Conservation (phyloP, 768 basidiomycete genomes). For the Serendipita sp. region DNA sequence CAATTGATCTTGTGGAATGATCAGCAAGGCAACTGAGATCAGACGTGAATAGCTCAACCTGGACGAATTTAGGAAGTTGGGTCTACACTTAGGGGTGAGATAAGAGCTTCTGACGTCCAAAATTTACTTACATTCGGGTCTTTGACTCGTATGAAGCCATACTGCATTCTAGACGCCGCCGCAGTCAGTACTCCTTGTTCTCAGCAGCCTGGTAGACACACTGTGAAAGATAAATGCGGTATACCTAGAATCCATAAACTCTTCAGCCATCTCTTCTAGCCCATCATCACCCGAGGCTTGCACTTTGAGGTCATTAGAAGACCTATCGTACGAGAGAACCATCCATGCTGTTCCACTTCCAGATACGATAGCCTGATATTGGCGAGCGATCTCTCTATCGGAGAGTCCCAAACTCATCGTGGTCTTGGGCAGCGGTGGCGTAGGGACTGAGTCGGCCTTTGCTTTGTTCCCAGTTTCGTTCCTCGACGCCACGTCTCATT, state of each 20-base stretch:
- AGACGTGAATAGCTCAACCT: constrained; percentile 17
- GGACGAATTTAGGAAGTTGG: constrained; percentile 77
- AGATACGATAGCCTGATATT: constrained; percentile 61
- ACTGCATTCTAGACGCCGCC: constrained; percentile 56
- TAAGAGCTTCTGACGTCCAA: not conserved
- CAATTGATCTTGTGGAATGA: constrained; percentile 50
- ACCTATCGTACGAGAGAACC: constrained; percentile 64
- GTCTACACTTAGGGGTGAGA: constrained; percentile 30
- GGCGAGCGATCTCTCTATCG: constrained; percentile 38
- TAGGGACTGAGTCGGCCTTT: not conserved
- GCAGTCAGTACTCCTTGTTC: not conserved
- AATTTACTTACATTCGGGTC: constrained; percentile 59
- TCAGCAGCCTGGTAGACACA: not conserved
- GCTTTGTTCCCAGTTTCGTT: not conserved
- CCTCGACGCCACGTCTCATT: not conserved
- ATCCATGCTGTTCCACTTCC: constrained; percentile 57
- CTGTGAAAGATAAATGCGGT: constrained; percentile 16
- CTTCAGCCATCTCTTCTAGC: constrained; percentile 79
- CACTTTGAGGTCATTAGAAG: constrained; percentile 73
- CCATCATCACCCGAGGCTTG: constrained; percentile 77
- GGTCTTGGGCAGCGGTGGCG: not conserved
- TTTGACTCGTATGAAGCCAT: constrained; percentile 71
- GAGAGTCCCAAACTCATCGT: not conserved
- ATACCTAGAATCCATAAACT: constrained; percentile 86
- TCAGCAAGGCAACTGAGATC: not conserved